phyloP scores from a whole-genome alignment of 2,329 filamentous ascomycete species.

The Trichoderma sp. region DNA sequence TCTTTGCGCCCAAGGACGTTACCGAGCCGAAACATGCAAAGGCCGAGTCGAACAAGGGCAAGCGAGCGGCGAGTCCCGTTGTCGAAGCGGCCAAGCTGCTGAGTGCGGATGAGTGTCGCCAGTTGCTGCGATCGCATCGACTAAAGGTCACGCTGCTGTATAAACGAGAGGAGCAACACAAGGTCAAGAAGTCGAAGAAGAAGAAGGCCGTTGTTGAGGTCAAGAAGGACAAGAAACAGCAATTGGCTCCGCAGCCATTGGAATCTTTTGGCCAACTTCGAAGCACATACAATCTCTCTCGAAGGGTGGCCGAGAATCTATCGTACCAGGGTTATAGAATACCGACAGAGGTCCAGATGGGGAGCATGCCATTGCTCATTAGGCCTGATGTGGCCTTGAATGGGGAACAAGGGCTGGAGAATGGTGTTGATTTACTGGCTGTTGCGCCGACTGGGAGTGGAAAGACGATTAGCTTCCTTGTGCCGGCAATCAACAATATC shows the following conservation, averaged over 20 bases:
- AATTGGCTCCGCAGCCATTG: constrained; percentile 76
- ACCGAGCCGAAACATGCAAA: constrained; percentile 31
- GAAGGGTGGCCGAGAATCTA: constrained; percentile 73
- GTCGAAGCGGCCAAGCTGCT: constrained; percentile 38
- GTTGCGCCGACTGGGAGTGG: constrained; percentile 94
- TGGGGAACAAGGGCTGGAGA: constrained; percentile 34
- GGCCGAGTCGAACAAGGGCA: constrained; percentile 23
- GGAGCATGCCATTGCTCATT: constrained; percentile 74
- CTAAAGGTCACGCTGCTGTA: constrained; percentile 80
- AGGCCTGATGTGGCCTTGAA: constrained; percentile 50
- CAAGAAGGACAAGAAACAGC: constrained; percentile 53
- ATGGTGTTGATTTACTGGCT: constrained; percentile 70
- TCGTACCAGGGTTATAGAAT: constrained; percentile 77
- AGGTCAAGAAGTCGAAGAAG: constrained; percentile 55
- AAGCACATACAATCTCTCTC: constrained; percentile 68
- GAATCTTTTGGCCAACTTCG: constrained; percentile 71
- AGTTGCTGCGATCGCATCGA: constrained; percentile 73
- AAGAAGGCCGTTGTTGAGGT: constrained; percentile 46
- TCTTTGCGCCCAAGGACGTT: constrained; percentile 52
- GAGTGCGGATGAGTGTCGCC: constrained; percentile 68
- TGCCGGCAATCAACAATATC: constrained; percentile 78
- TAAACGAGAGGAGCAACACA: constrained; percentile 41
- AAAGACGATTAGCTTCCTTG: constrained; percentile 90
- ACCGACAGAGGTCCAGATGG: constrained; percentile 93
- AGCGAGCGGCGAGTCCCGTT: constrained; percentile 30